Base-by-base conservation (phyloP, 768 basidiomycete species). In the Dacryopinax spathularia region DNA sequence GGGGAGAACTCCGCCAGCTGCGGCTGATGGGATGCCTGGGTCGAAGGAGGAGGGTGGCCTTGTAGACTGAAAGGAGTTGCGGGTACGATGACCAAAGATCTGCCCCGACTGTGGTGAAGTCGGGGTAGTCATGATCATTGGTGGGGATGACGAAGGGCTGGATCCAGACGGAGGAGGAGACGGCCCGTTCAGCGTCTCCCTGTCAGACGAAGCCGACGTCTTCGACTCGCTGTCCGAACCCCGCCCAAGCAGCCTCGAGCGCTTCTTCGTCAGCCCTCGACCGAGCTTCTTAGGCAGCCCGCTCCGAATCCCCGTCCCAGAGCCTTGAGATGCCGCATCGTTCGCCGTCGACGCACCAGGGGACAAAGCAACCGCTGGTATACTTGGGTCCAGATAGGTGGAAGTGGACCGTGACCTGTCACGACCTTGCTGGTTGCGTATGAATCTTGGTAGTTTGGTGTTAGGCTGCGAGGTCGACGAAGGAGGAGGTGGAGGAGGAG, bases 141-240 rank as follows among this genome's bases (percentile, higher is more conserved):
- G 48, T 5, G 48, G 48, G 25, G 48, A 56, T 9, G 48, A 56
- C 25, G 48, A 56, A 15, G 48, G 48, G 18, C 48, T 56, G 29
- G 13, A 15, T 13, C 48, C 18, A 22, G 48, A 27, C 3, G 48
- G 48, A 56, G 48, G 48, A 3, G 48, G 48, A 20, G 48, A 56
- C 31, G 48, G 48, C 6, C 48, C 48, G 5, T 22, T 18, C n/a
- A n/a, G n/a, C 25, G 25, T 56, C 9, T 56, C 48, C 48, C 48
- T 56, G 48, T 56, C 48, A 15, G 48, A 56, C 25, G 48, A 56
- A 22, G 48, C 31, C 13, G 48, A 56, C 25, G 25, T 29, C 48
- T 56, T 56, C 25, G 48, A 56, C 48, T 56, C 48, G 48, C 29
- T 56, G 48, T 56, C 48, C 5, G 48, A 56, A 9, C 48, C 48